Conservation (phyloP, 257 asterid genomes). For the Mentha longifolia region DNA sequence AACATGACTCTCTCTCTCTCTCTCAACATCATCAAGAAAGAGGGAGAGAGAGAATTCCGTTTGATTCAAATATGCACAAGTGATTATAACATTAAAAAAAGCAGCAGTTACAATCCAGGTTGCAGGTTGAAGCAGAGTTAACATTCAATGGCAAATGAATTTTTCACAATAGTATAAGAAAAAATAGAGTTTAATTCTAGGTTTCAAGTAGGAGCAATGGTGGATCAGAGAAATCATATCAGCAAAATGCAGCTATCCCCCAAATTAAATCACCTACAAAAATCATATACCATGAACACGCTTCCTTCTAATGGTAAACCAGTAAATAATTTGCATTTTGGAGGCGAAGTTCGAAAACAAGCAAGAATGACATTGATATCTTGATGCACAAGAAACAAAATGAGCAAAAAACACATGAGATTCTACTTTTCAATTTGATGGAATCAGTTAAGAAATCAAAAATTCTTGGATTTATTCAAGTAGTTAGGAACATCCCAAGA, state of each 20-base stretch:
- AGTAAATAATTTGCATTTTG: background rate
- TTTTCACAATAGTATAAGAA: too few relatives aligned
- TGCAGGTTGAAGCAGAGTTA: too few relatives aligned
- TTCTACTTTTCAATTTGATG: constrained; percentile 24
- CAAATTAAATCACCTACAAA: constrained; percentile 17
- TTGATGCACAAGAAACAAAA: constrained; percentile 29
- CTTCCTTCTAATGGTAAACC: background rate
- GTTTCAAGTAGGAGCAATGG: background rate
- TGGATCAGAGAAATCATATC: constrained; percentile 3
- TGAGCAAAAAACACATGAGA: too few relatives aligned
- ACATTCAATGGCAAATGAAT: too few relatives aligned
- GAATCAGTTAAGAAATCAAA: constrained; percentile 39
- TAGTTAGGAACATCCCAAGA: background rate
- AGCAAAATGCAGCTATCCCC: constrained; percentile 14
- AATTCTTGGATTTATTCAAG: constrained; percentile 18
- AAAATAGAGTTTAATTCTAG: too few relatives aligned
- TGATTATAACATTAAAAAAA: too few relatives aligned
- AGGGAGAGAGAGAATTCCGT: constrained; percentile 18
- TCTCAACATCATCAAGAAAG: background rate
- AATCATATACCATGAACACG: constrained; percentile 5
- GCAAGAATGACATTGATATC: constrained; percentile 5
- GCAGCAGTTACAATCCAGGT: background rate
- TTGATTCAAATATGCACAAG: background rate
- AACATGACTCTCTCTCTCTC: constrained; percentile 19
- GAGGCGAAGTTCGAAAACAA: background rate